Evolutionary conservation across 352 stramenopile genomes (phyloP), one percentile per base, ranked within the genome.

Genomic region (Blastocystis sp.): DNA sequence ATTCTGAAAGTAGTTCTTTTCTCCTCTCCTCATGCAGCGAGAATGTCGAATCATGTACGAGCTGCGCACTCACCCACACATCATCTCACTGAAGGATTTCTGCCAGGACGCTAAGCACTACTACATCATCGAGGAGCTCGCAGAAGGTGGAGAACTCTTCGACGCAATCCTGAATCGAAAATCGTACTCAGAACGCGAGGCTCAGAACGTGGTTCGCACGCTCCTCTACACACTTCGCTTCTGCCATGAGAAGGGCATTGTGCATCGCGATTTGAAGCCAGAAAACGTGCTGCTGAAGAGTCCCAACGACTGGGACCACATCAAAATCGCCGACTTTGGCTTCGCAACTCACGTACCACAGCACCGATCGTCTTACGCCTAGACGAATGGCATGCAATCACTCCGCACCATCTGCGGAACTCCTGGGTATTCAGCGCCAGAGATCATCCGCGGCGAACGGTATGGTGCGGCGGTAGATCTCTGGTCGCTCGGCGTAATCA

Each of bases 21-120:
- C 59, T 11, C 9, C 26, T 16, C 11, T 20, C 94, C 98, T 90
- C 97, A 99, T 99, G 39, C 20, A 94, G 97, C 3, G 94, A 97
- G 18, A 97, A 99, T 93, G 98, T 99, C 90, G 97, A 99, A 93
- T 99, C 99, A 91, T 97, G 99, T 92, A 98, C 95, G 41, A 95
- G 99, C 87, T 81, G 43, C 41, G 70, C 18, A 34, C 53, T 1
- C 94, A 97, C 91, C 94, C 94, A n/a, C 95, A 97, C 90, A 96
- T 97, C 64, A 96, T 97, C 92, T 95, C 94, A 37, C 87, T 96
- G 43, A 92, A 97, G 76, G 95, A 97, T 90, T 96, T 97, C 88
- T 97, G 96, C 90, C 93, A 96, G 11, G 95, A 97, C 55, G 91
- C 93, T 1, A 95, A 97, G 65, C 93, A 97, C 90, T 99, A 97